Base-by-base conservation (phyloP, 1,284 basidiomycete genomes). In the Sparassis latifolia region DNA sequence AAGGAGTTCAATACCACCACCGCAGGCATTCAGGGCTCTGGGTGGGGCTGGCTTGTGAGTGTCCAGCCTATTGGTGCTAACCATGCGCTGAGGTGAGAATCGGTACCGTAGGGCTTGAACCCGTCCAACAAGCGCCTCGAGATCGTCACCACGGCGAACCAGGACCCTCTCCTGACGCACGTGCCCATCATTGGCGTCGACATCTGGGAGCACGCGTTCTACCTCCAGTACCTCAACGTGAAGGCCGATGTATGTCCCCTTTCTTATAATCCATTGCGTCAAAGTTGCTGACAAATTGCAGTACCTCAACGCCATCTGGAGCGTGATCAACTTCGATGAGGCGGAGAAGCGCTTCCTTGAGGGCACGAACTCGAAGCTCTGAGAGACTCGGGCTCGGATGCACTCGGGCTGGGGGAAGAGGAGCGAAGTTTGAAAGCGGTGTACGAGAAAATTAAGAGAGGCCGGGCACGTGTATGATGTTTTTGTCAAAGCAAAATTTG, bases 11-110 rank as follows among this genome's bases (percentile, higher is more conserved):
- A 95, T 74, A 60, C 86, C n/a, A 76, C 80, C 40, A 89, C 92
- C 42, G 79, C 82, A 48, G 86, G 73, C 45, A 91, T 96, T 59
- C 93, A 94, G 69, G 93, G 92, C 44, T 92, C 89, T 49, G 92
- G 92, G 52, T 96, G 92, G 93, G 90, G 87, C 55, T 96, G 93
- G 92, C 79, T 95, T 64, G 88, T 88, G 60, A 61, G 83, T 78
- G 10, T 29, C 44, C 32, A 30, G 50, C 41, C 20, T 10, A 20
- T 50, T 9, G 33, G 9, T 32, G 10, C 42, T 28, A 40, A 28
- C 37, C 51, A 44, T 45, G 41, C 47, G 40, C 40, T 42, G 37
- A 6, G 47, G 33, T 35, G 32, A 35, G 12, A 5, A 32, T 5
- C n/a, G 29, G 12, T 50, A 6, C 29, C 10, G 12, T 55, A 89